Evolutionary conservation across 441 rosid species (phyloP).

Genomic region (Erodium texanum): DNA sequence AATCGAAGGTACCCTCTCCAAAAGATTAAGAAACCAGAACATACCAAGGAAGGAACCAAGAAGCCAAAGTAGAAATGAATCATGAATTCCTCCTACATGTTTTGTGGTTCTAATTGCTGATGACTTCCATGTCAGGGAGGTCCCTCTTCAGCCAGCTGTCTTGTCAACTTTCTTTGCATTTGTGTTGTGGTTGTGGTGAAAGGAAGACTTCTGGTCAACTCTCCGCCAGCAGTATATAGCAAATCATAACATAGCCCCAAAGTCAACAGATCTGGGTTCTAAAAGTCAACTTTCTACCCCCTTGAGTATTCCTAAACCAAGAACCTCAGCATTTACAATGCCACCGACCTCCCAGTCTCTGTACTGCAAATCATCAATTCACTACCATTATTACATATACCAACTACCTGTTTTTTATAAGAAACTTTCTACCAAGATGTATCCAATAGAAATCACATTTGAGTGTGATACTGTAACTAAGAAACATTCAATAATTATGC

Average conservation of each 20-base stretch:
- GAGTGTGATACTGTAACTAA: too few relatives aligned
- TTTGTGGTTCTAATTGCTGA: not conserved
- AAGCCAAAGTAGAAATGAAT: not conserved
- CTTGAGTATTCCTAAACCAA: not conserved
- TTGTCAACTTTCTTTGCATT: too few relatives aligned
- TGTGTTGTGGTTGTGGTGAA: not conserved
- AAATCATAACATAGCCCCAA: not conserved
- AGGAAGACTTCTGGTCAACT: not conserved
- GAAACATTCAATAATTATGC: too few relatives aligned
- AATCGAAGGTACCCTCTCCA: not conserved
- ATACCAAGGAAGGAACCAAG: too few relatives aligned
- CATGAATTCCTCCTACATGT: not conserved
- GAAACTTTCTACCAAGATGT: too few relatives aligned
- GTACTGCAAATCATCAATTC: not conserved
- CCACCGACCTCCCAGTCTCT: not conserved
- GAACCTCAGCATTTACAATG: not conserved
- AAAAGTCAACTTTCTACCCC: not conserved
- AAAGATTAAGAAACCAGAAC: not conserved
- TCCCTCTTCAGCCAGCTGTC: not conserved
- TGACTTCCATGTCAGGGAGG: slow-evolving; percentile 6
- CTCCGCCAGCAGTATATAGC: not conserved
- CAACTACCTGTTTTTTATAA: not conserved
- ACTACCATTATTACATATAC: not conserved
- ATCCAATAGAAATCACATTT: too few relatives aligned
- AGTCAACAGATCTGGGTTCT: not conserved